Conservation (phyloP, 2,329 filamentous ascomycete species). For the Epichloe glyceriae region DNA sequence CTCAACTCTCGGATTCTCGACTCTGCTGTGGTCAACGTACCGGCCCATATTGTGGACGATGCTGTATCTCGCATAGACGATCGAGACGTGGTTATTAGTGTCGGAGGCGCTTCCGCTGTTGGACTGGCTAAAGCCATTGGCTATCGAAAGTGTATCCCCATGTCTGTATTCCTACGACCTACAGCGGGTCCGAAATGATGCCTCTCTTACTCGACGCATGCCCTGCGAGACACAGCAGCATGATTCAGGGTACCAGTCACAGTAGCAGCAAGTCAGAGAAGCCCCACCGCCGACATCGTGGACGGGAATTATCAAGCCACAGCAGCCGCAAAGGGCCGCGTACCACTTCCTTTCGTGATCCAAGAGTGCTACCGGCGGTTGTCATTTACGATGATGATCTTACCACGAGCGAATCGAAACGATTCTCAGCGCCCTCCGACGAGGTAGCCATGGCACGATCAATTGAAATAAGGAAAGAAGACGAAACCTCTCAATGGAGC, state of each 20-base stretch:
- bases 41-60: conserved; percentile 16
- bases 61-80: conserved; percentile 17
- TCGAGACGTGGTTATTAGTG: conserved; percentile 45
- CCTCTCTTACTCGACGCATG: conserved; percentile 8
- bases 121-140: conserved; percentile 44
- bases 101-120: conserved; percentile 50
- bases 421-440: conserved; percentile 17
- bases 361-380: conserved; percentile 15
- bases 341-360: conserved; percentile 10
- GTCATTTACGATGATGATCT: conserved; percentile 27
- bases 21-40: conserved; percentile 18
- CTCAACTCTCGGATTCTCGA: conserved; percentile 20
- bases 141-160: conserved; percentile 39
- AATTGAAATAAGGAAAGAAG: conserved; percentile 8
- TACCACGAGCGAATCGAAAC: conserved; percentile 15
- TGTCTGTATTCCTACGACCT: conserved; percentile 47
- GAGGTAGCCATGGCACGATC: conserved; percentile 9
- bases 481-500: conserved; percentile 21
- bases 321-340: conserved; percentile 4
- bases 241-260: neutral
- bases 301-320: neutral
- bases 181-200: conserved; percentile 49
- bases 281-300: neutral
- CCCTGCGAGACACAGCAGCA: conserved; percentile 8
- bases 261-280: conserved; percentile 2